These are phyloP conservation scores for Straminergon stramineum DNA, from an alignment of 225 moss, liverwort and hornwort species.

Conservation along the genomic window DNA sequence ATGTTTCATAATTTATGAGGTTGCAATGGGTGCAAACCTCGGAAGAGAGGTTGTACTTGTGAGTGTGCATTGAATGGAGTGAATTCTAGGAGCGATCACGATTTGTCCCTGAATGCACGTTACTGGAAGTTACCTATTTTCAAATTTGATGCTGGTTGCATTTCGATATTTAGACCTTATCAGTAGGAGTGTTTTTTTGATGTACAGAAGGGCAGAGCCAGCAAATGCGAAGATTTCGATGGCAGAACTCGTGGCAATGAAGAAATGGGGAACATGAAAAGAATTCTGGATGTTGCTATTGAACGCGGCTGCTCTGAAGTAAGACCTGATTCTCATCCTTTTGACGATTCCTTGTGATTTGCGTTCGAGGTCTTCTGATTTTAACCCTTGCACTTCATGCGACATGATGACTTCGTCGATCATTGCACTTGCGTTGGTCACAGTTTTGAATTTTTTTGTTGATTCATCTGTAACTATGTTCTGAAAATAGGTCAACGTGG, in stretches of 20 bases:
- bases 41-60: background rate
- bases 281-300: background rate
- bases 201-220: background rate
- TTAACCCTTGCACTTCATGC: too few species aligned
- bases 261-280: accelerated
- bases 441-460: background rate
- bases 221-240: background rate
- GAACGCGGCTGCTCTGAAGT: too few species aligned
- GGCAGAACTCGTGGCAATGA: background rate
- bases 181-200: background rate
- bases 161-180: background rate
- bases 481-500: background rate
- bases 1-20: too few species aligned
- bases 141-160: background rate
- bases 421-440: background rate
- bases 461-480: too few species aligned
- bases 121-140: background rate
- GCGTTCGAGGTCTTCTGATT: too few species aligned
- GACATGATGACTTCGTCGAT: background rate
- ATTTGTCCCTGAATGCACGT: background rate
- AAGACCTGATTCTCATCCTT: background rate
- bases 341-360: too few species aligned
- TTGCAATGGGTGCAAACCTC: accelerated
- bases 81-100: background rate
- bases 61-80: too few species aligned